A percentile compares a stretch with the other conserved stretches of the same genome.
Conservation (phyloP, 352 stramenopile species). For the Phytophthora litchii region DNA sequence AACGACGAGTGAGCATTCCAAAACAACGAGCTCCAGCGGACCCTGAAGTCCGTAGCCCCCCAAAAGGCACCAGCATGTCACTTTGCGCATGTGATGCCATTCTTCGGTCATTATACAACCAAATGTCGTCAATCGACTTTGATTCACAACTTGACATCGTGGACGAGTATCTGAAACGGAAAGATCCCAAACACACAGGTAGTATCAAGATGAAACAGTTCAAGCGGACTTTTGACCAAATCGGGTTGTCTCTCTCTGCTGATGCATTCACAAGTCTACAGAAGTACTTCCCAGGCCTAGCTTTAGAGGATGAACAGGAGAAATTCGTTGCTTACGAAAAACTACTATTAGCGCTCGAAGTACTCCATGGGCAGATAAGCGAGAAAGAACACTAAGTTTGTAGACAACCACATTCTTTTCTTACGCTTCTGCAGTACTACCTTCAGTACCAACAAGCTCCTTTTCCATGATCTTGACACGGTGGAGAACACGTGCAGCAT, state of each 20-base stretch:
- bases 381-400: constrained; percentile 6
- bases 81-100: constrained; percentile 35
- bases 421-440: constrained; percentile 20
- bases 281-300: constrained; percentile 31
- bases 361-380: constrained; percentile 27
- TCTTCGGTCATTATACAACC: constrained; percentile 59
- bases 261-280: constrained; percentile 46
- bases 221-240: constrained; percentile 50
- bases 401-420: background rate
- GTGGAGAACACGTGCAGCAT: constrained; percentile 74
- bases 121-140: constrained; percentile 76
- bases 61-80: background rate
- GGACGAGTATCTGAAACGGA: constrained; percentile 54
- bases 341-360: constrained; percentile 38
- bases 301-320: constrained; percentile 1
- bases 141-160: constrained; percentile 67
- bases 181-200: constrained; percentile 36
- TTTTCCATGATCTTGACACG: constrained; percentile 84
- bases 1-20: constrained; percentile 1
- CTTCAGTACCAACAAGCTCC: constrained; percentile 57
- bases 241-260: constrained; percentile 55
- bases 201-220: constrained; percentile 47
- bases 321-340: constrained; percentile 39
- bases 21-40: constrained; percentile 4
- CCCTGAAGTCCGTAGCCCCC: constrained; percentile 5